Base-by-base conservation (phyloP, 345 rosid species). In the Gynandropsis gynandra region DNA sequence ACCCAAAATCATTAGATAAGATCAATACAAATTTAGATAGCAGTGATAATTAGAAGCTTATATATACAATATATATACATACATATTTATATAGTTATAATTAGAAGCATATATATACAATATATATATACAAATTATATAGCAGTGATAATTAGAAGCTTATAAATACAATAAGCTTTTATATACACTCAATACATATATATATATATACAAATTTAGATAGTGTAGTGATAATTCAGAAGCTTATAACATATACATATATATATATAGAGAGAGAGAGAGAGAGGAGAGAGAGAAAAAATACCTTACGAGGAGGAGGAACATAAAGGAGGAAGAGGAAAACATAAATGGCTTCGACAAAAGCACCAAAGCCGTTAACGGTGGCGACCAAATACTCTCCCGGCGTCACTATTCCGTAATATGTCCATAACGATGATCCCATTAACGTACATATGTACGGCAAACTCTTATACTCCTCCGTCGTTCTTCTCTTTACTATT, bases 361-460 rank as follows among this genome's bases (percentile, higher is more conserved):
- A 4, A 54, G 47, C 61, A n/a, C 94, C 96, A 52, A 87, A 84
- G 9, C 87, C 76, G 64, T 80, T 81, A 17, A 87, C 78, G 8
- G 96, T 83, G 47, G 85, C 69, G 5, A 87, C 81, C 53, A 87
- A 76, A 47, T 62, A 76, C n/a, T 51, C 78, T 19, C 86, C 89
- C 14, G 94, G 80, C 49, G 75, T 81, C 29, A 68, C 78, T 33
- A 74, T 62, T 4, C 96, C 94, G 52, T 87, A 87, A 61, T 81
- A 87, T 21, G 87, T 80, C 96, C 96, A 87, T n/a, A 87, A 47
- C 1, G 82, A 72, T 27, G 87, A 62, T 47, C 58, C 65, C 39
- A 87, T 35, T 62, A 87, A 56, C 14, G 85, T 83, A 57, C 94
- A 81, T 0, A 87, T 19, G 60, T 81, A 87, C 0, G 96, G 96